These are phyloP conservation scores for Hanseniaspora uvarum DNA, from an alignment of 1,139 yeast species.

Conservation along the genomic window DNA sequence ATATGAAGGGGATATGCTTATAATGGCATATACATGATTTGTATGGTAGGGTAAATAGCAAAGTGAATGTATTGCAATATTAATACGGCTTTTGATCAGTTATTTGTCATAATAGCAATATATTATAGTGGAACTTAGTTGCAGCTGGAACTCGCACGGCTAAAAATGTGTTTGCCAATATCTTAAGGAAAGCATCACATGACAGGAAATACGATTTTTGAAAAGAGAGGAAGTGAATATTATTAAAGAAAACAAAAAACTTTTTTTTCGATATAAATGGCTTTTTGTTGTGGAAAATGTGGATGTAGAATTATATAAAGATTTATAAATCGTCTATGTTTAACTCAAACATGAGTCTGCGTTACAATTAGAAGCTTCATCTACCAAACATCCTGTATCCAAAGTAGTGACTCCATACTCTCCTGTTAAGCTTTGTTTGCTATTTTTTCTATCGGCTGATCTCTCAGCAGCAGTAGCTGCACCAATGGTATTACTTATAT, in stretches of 20 bases:
- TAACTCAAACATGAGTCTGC: constrained; percentile 33
- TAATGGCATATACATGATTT: too few species aligned
- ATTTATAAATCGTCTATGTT: neutral
- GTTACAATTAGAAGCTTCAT: constrained; percentile 40
- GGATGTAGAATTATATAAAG: neutral
- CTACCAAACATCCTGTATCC: constrained; percentile 36
- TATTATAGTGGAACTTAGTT: neutral
- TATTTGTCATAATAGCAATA: too few species aligned
- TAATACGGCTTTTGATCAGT: too few species aligned
- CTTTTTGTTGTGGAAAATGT: too few species aligned
- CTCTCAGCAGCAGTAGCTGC: neutral
- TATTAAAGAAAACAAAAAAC: too few species aligned
- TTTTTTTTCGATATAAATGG: neutral
- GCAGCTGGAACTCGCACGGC: neutral
- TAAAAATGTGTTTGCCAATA: neutral
- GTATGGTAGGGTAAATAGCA: too few species aligned
- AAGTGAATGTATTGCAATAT: too few species aligned
- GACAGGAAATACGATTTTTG: too few species aligned
- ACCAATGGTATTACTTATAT: neutral
- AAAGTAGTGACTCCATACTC: constrained; percentile 32
- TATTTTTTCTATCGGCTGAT: constrained; percentile 4
- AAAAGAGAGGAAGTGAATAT: too few species aligned
- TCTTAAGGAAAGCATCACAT: too few species aligned
- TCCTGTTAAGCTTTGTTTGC: constrained; percentile 12
- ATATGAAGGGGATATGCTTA: too few species aligned